Conservation (phyloP, 805 yeast genomes). For the Clavispora santaluciae region DNA sequence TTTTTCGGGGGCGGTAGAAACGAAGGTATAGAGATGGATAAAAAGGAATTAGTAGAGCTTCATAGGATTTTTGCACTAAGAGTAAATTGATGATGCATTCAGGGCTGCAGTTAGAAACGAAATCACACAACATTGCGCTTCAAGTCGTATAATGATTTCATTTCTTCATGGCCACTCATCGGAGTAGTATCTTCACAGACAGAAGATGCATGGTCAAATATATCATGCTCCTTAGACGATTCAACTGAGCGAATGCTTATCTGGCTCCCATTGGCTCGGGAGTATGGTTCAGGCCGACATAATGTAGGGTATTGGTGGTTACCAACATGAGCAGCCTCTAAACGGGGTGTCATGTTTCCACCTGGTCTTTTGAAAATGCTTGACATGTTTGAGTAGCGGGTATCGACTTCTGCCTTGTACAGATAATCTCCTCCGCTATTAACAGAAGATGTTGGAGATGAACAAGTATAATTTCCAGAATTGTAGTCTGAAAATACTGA, state of each 20-base stretch:
- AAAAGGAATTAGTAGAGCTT: no score
- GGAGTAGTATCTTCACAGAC: slow-evolving; percentile 27
- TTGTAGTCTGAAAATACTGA: slow-evolving; percentile 6
- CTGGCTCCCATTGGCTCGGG: slow-evolving; percentile 19
- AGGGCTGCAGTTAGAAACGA: no score
- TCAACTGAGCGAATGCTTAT: slow-evolving; percentile 23
- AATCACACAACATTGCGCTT: background rate
- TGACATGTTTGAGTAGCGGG: background rate
- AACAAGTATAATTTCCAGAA: slow-evolving; percentile 3
- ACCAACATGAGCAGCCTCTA: slow-evolving; percentile 5
- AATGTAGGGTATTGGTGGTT: slow-evolving; percentile 8
- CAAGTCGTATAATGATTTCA: slow-evolving; percentile 2
- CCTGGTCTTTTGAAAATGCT: background rate
- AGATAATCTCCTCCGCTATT: background rate
- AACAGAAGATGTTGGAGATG: background rate
- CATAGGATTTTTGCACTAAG: no score
- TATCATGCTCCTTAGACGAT: slow-evolving; percentile 16
- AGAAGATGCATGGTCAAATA: slow-evolving; percentile 24
- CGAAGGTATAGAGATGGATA: no score
- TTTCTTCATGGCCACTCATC: slow-evolving; percentile 24
- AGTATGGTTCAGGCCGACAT: slow-evolving; percentile 6
- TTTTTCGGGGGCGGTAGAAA: no score
- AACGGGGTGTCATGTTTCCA: background rate
- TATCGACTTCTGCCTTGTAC: background rate
- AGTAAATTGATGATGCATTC: no score